Evolutionary conservation across 306 rosid species (phyloP).

Genomic region (barrel medic (Medicago truncatula)): MtrunA17r5.0-ANR NC_053043.1:51607501-51608000

Average conservation of each 20-base stretch:
- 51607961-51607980: slow-evolving; percentile 72
- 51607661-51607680: slow-evolving; percentile 47
- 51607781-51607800: slow-evolving; percentile 90
- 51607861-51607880: slow-evolving; percentile 89
- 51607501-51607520: slow-evolving; percentile 30
- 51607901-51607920: slow-evolving; percentile 27
- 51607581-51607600: slow-evolving; percentile 98
- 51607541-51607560: slow-evolving; percentile 33
- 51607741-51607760: slow-evolving; percentile 58
- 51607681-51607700: slow-evolving; percentile 42
- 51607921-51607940: slow-evolving; percentile 16
- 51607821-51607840: slow-evolving; percentile 98
- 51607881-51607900: slow-evolving; percentile 42
- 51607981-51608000: slow-evolving; percentile 81
- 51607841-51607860: slow-evolving; percentile 99
- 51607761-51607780: slow-evolving; percentile 92
- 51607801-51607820: slow-evolving; percentile 90
- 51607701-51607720: slow-evolving; percentile 19
- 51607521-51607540: neutral
- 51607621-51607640: slow-evolving; percentile 88
- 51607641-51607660: slow-evolving; percentile 99
- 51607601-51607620: slow-evolving; percentile 93
- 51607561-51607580: slow-evolving; percentile 68
- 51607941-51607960: slow-evolving; percentile 7
- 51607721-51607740: slow-evolving; percentile 26